Base-by-base conservation (phyloP, 495 filamentous ascomycete genomes). In the Darksidea phi region DNA sequence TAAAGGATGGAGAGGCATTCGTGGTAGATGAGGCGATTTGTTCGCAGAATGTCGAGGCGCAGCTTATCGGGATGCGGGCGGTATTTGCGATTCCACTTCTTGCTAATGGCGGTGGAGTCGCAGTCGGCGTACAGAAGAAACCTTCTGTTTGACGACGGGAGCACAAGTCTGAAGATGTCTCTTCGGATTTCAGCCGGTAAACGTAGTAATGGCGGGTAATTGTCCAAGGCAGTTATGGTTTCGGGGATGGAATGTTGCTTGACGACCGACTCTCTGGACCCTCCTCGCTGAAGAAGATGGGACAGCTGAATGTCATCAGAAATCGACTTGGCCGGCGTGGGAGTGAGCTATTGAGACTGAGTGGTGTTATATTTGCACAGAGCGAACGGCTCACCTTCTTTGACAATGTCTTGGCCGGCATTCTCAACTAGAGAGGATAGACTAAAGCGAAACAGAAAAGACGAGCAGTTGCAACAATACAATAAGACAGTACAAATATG, bases 1-100 rank as follows among this genome's bases (percentile, higher is more conserved):
- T 71, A 71, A 13, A 71, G 41, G 8, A 71, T 48, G 24, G 61
- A 54, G 15, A 71, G 63, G 46, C 57, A 57, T 36, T 71, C 69
- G 32, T 61, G 52, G 49, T 71, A 69, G 48, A 71, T 63, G 17
- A 66, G 47, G 28, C 60, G 66, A 34, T 71, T 71, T 11, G 61
- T 64, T 23, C 69, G 66, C 36, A 71, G 57, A 24, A 71, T 51
- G 24, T 65, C 59, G 28, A 71, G 63, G 20, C 59, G 36, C 12
- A 57, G 52, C 32, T 60, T 61, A 32, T 60, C 57, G 1, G 63
- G 62, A 38, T 61, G 57, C 12, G 59, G 51, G 13, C 51, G 46
- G 21, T 28, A 38, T 20, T 63, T 34, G 32, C 63, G 59, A 52
- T 61, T 63, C 49, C 63, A 67, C 38, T 66, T 70, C 55, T 60